phyloP scores from a whole-genome alignment of 129 eudicot species.

The Saussurea involucrata region DNA sequence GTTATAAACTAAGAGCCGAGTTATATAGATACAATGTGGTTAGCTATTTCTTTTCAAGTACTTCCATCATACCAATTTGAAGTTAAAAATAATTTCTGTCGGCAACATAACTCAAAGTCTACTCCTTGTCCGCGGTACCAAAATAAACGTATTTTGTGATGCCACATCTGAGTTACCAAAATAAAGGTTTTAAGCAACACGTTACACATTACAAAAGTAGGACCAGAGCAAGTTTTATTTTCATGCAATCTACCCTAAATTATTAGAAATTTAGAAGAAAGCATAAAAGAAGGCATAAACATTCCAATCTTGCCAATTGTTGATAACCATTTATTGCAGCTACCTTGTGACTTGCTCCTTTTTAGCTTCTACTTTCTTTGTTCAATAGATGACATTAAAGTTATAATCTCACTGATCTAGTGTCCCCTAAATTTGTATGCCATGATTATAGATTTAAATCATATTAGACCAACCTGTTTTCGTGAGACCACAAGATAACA shows the following conservation, averaged over 20 bases:
- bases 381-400: not conserved
- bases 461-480: not conserved
- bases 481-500: not conserved
- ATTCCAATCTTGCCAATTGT: not conserved
- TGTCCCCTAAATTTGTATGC: not conserved
- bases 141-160: no score
- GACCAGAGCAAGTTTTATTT: not conserved
- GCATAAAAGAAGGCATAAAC: not conserved
- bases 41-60: not conserved
- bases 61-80: not conserved
- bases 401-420: not conserved
- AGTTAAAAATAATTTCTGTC: not conserved
- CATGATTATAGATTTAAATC: not conserved
- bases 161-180: not conserved
- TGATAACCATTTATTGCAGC: not conserved
- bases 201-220: not conserved
- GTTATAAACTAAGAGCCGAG: not conserved
- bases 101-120: not conserved
- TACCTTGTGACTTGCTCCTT: not conserved
- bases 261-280: not conserved
- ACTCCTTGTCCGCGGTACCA: not conserved
- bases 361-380: not conserved
- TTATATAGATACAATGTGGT: not conserved
- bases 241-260: not conserved
- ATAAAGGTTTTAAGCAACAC: not conserved